Evolutionary conservation across 2,329 filamentous ascomycete genomes (phyloP).

Genomic region (Cytospora piceicola): DNA sequence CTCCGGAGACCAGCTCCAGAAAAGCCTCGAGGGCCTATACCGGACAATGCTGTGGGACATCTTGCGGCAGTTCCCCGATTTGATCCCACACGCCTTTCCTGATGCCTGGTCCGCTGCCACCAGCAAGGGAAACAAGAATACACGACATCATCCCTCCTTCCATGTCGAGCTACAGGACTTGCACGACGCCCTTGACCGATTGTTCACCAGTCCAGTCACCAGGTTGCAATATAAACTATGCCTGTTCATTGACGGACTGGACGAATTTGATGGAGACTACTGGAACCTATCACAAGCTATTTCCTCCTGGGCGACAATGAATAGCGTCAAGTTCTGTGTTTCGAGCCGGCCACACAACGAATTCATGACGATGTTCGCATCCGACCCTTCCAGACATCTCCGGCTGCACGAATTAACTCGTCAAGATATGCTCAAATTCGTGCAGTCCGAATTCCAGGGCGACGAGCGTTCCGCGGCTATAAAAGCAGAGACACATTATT

Average conservation of each 20-base stretch:
- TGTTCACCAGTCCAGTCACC: neutral
- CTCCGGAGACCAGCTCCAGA: conserved; percentile 26
- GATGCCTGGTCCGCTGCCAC: neutral
- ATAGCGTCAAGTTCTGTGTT: conserved; percentile 10
- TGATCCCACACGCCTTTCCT: conserved; percentile 28
- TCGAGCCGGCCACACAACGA: conserved; percentile 7
- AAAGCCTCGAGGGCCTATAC: conserved; percentile 30
- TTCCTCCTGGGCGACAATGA: neutral
- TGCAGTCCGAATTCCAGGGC: neutral
- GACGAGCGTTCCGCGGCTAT: conserved; percentile 8
- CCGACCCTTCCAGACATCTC: neutral
- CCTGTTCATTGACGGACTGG: conserved; percentile 8
- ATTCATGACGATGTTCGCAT: neutral
- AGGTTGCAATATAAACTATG: neutral
- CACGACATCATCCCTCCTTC: neutral
- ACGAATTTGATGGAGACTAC: conserved; percentile 17
- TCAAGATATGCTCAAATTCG: conserved; percentile 5
- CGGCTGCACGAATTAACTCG: conserved; percentile 5
- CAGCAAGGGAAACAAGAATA: neutral
- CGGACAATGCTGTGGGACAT: conserved; percentile 30
- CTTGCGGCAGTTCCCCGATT: conserved; percentile 23
- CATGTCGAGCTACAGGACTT: conserved; percentile 3
- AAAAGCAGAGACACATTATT: neutral
- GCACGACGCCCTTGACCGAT: neutral
- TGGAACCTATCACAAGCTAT: conserved; percentile 1